Base-by-base conservation (phyloP, 768 basidiomycete genomes). In the Suillus tomentosus region DNA sequence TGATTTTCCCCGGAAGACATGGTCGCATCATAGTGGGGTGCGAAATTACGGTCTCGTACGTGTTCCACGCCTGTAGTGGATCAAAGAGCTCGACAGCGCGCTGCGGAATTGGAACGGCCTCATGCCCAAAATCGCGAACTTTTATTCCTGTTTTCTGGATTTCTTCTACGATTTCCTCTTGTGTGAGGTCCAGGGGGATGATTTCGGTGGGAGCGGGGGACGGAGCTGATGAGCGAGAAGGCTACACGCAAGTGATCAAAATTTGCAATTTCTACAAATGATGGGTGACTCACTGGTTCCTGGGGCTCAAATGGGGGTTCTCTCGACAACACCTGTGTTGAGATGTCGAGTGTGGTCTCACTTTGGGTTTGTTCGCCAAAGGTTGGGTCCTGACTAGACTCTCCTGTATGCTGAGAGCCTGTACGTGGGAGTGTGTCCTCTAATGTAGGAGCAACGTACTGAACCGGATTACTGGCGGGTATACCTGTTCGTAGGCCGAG, bases 161-260 rank as follows among this genome's bases (percentile, higher is more conserved):
- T 14, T 76, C 74, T 22, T 63, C 48, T n/a, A 76, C 74, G 7
- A 77, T 77, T 64, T 76, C 74, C 45, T 75, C 74, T 51, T 71
- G 72, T 1, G 74, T 76, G 43, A 75, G 74, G 56, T 76, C 74
- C 15, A 63, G 22, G n/a, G 76, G 62, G 15, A 77, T 73, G n/a
- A 76, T 76, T 60, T 76, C 74, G 10, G 74, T 76, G 4, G 74
- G 72, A 0, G 74, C 74, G 19, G 73, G 75, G 3, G 76, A 77
- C 6, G 77, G 74, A 15, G 74, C 68, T 17, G 71, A 66, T 14
- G 65, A 34, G 15, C 65, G 47, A 57, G 63, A 64, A 34, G 69
- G 67, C 48, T 61, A 27, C 60, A 66, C 60, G 64, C 72, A 60
- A 9, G 47, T 3, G 54, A n/a, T 27, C 0, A 48, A 43, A 45